A percentile compares a stretch with the other conserved stretches of the same genome.
These are phyloP conservation scores for Irpex sp. DNA, from an alignment of 1,284 basidiomycete genomes.

Conservation along the genomic window DNA sequence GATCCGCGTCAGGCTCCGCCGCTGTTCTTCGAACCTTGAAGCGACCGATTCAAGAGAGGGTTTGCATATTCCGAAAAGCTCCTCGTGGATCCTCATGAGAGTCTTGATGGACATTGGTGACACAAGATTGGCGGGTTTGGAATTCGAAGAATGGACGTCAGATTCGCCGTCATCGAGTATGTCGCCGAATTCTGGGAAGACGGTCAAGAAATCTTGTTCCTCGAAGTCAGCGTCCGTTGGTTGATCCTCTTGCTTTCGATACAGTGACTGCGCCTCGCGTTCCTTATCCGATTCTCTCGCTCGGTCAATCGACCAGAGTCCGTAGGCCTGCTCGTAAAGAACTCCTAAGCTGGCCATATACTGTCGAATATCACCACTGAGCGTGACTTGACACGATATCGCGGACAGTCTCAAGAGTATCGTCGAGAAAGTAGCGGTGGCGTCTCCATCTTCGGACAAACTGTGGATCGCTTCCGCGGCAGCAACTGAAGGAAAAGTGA, in stretches of 20 bases:
- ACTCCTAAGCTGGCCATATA: conserved; percentile 37
- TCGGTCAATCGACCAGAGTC: conserved; percentile 83
- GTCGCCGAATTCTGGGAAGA: conserved; percentile 86
- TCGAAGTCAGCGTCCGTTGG: conserved; percentile 74
- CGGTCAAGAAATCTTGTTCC: conserved; percentile 73
- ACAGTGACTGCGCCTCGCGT: conserved; percentile 72
- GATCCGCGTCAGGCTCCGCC: conserved; percentile 5
- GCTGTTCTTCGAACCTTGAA: conserved; percentile 9
- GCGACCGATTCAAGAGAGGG: background rate
- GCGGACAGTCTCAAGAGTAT: conserved; percentile 54
- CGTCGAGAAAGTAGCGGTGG: conserved; percentile 23
- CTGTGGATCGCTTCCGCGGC: conserved; percentile 36
- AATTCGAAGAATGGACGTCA: conserved; percentile 10
- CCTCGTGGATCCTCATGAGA: conserved; percentile 37
- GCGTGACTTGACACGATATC: conserved; percentile 39
- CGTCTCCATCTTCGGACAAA: conserved; percentile 3
- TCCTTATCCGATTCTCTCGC: conserved; percentile 65
- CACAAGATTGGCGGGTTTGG: background rate
- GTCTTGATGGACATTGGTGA: conserved; percentile 15
- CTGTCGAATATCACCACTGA: conserved; percentile 29
- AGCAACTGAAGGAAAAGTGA: conserved; percentile 51
- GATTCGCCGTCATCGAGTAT: conserved; percentile 36
- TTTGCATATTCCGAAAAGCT: conserved; percentile 23
- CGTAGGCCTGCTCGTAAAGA: conserved; percentile 71
- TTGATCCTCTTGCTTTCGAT: conserved; percentile 66